Evolutionary conservation across 805 yeast genomes (phyloP), one percentile per base, ranked within the genome.

Genomic region (Debaryomyces tyrocola): DNA sequence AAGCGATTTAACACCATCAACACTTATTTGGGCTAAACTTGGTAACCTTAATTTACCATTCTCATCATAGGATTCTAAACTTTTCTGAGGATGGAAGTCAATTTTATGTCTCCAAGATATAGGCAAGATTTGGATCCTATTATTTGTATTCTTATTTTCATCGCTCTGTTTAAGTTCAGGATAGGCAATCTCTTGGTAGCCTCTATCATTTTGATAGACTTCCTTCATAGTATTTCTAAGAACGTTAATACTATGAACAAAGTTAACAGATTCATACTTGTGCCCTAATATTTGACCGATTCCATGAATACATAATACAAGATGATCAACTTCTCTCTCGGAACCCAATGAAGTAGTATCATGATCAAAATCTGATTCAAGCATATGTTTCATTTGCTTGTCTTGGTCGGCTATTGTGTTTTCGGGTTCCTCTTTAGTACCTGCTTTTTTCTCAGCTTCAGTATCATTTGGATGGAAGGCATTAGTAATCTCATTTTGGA

Each of bases 291-390:
- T 80, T 65, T 92, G 99, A 1, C 98, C 99, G 49, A 92, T 88
- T 0, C 99, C 99, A 68, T 92, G 99, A 24, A 92, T 80, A 59
- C 97, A 90, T n/a, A 92, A 70, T 1, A 91, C 80, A 51, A 92
- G 68, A 58, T 84, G 89, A 31, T 83, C 81, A 24, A 82, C 64
- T 28, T 73, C 66, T 42, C 75, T 43, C 24, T 63, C 50, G 2
- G 69, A 49, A n/a, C 54, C 47, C 1, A 45, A 39, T 10, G 50
- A 35, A 11, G 59, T 50, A 12, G 58, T 51, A n/a, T 56, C 56
- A n/a, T 37, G 54, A 48, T 80, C 84, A 24, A 68, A 74, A 54
- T 80, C 86, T 36, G 74, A 52, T 47, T 78, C 79, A 57, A 75
- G 61, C n/a, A 71, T 74, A n/a, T 64, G 56, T 53, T 77, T 71